Evolutionary conservation across 169 alveolate genomes (phyloP).

Genomic region (Cryptosporidium bovis): DNA sequence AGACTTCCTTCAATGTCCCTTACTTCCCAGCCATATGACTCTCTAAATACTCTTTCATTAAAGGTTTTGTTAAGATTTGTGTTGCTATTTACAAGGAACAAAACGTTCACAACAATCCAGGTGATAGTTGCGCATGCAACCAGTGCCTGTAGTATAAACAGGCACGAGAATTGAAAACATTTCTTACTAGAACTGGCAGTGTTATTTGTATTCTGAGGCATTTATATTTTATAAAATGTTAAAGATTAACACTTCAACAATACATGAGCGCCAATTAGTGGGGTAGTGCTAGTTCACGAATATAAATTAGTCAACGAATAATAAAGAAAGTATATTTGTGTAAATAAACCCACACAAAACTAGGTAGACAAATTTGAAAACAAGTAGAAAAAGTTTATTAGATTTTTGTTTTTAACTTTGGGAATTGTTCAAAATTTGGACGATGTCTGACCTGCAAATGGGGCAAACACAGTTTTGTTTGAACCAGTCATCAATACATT

Average conservation of each 20-base stretch:
- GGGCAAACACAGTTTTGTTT: constrained; percentile 72
- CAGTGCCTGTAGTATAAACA: constrained; percentile 23
- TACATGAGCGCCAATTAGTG: constrained; percentile 11
- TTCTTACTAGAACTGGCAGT: constrained; percentile 15
- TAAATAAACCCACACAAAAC: not conserved
- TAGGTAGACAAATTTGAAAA: not conserved
- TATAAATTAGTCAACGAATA: no score
- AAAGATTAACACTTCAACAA: not conserved
- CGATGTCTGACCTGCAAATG: constrained; percentile 68
- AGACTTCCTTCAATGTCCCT: not conserved
- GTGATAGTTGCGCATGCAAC: constrained; percentile 57
- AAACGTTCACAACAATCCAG: constrained; percentile 48
- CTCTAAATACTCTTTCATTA: constrained; percentile 42
- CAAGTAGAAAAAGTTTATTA: not conserved
- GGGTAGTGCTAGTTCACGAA: not conserved
- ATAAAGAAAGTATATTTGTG: not conserved
- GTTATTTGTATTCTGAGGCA: constrained; percentile 6
- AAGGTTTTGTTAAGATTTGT: constrained; percentile 11
- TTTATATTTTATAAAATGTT: not conserved
- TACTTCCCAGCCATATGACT: constrained; percentile 60
- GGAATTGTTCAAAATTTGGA: constrained; percentile 13
- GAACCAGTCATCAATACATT: constrained; percentile 73
- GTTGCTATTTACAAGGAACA: constrained; percentile 43
- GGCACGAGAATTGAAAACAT: constrained; percentile 31
- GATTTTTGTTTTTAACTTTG: not conserved